Conservation (phyloP, 495 filamentous ascomycete genomes). For the Penicillium samsonianum region DNA sequence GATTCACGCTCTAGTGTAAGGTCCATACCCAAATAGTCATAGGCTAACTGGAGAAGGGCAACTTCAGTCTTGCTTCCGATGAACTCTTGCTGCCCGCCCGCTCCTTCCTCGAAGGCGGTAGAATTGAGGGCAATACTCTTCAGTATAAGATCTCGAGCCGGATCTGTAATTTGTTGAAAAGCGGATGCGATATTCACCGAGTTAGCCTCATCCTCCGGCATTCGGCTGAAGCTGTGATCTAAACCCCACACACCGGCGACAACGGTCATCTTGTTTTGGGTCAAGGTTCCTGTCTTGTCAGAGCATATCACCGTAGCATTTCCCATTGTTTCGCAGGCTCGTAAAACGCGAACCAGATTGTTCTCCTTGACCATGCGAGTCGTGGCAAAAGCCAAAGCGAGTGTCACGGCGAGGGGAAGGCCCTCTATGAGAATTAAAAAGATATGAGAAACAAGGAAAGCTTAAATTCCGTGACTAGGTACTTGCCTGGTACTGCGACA, state of each 20-base stretch:
- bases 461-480: not conserved
- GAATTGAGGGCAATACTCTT: conserved; percentile 68
- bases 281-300: conserved; percentile 71
- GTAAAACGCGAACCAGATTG: conserved; percentile 66
- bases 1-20: conserved; percentile 60
- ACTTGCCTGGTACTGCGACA: conserved; percentile 61
- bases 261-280: conserved; percentile 72
- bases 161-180: too few species aligned
- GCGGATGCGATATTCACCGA: too few species aligned
- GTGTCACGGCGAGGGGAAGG: conserved; percentile 66
- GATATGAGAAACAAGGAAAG: conserved; percentile 19
- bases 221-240: too few species aligned
- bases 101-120: conserved; percentile 64
- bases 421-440: conserved; percentile 49
- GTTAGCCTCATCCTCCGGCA: too few species aligned
- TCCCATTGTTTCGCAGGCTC: conserved; percentile 71
- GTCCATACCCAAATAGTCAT: too few species aligned
- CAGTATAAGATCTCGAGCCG: too few species aligned
- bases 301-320: conserved; percentile 70
- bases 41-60: conserved; percentile 63
- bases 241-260: too few species aligned
- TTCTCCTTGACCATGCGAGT: conserved; percentile 70
- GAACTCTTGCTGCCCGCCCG: conserved; percentile 56
- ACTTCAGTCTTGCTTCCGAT: conserved; percentile 72
- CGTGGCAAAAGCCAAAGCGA: conserved; percentile 68